phyloP scores from a whole-genome alignment of 1,284 basidiomycete genomes.

The Neotropicomus parvogracilis region DNA sequence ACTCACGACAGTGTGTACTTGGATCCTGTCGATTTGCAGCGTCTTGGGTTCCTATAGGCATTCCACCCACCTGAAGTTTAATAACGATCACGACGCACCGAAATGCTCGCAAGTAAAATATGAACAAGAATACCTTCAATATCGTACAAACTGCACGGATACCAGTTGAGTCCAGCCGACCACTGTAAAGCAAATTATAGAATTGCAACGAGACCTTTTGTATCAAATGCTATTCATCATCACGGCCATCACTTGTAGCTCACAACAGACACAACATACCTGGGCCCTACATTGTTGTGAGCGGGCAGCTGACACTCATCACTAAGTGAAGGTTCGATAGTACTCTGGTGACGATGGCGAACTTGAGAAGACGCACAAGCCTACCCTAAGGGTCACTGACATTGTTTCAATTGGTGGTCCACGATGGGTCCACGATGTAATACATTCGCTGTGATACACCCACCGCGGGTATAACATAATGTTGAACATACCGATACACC shows the following conservation, averaged over 20 bases:
- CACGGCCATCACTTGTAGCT: too few relatives aligned
- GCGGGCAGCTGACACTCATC: not conserved
- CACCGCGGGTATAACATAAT: too few relatives aligned
- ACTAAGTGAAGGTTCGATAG: not conserved
- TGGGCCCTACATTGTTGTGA: slow-evolving; percentile 1
- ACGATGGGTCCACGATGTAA: too few relatives aligned
- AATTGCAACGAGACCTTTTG: not conserved
- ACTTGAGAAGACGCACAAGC: not conserved
- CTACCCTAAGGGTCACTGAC: too few relatives aligned
- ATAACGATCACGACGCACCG: slow-evolving; percentile 3
- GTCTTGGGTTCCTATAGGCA: not conserved
- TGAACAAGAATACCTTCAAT: slow-evolving; percentile 9
- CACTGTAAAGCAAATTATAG: slow-evolving; percentile 3
- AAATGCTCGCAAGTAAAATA: slow-evolving; percentile 10
- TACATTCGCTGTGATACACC: too few relatives aligned
- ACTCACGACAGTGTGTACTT: slow-evolving; percentile 9
- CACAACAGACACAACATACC: slow-evolving; percentile 3
- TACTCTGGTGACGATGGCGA: not conserved
- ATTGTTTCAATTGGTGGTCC: too few relatives aligned
- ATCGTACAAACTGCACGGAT: slow-evolving; percentile 12
- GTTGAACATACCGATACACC: too few relatives aligned
- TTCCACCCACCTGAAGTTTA: slow-evolving; percentile 9
- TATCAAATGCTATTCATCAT: not conserved
- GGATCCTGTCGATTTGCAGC: not conserved
- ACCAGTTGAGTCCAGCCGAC: not conserved